Evolutionary conservation across 2,329 filamentous ascomycete genomes (phyloP).

Genomic region (Leptographium flavum): DNA sequence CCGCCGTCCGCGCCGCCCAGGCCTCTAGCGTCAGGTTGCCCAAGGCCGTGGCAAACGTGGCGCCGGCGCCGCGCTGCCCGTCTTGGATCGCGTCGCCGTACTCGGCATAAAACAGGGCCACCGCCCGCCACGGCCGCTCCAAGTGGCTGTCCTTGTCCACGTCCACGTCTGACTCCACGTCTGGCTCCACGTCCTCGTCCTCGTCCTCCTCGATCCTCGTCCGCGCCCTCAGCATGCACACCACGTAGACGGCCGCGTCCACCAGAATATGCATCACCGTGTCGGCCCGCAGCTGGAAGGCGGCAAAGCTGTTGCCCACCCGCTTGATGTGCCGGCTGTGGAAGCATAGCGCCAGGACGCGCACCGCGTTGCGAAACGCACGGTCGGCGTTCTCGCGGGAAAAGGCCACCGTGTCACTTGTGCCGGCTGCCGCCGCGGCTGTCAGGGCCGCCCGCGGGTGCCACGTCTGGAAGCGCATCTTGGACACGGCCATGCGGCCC

Average conservation of each 20-base stretch:
- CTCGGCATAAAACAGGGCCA: constrained; percentile 14
- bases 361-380: constrained; percentile 14
- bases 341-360: constrained; percentile 12
- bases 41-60: constrained; percentile 5
- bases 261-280: constrained; percentile 14
- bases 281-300: constrained; percentile 16
- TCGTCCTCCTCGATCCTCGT: neutral
- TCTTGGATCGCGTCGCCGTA: constrained; percentile 9
- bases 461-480: constrained; percentile 17
- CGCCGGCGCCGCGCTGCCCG: constrained; percentile 4
- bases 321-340: constrained; percentile 6
- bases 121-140: constrained; percentile 14
- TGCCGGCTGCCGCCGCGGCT: neutral
- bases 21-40: constrained; percentile 8
- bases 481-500: constrained; percentile 13
- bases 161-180: neutral
- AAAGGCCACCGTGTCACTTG: constrained; percentile 6
- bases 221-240: constrained; percentile 17
- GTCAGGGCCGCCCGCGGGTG: constrained; percentile 12
- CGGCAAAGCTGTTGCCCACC: constrained; percentile 14
- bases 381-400: constrained; percentile 12
- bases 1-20: constrained; percentile 3
- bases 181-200: neutral
- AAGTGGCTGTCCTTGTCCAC: constrained; percentile 8
- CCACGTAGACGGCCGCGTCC: constrained; percentile 19